Percentiles rank a stretch among this genome's conserved stretches.
These are phyloP conservation scores for Penicillium sp. DNA, from an alignment of 2,329 filamentous ascomycete species.

Conservation along the genomic window DNA sequence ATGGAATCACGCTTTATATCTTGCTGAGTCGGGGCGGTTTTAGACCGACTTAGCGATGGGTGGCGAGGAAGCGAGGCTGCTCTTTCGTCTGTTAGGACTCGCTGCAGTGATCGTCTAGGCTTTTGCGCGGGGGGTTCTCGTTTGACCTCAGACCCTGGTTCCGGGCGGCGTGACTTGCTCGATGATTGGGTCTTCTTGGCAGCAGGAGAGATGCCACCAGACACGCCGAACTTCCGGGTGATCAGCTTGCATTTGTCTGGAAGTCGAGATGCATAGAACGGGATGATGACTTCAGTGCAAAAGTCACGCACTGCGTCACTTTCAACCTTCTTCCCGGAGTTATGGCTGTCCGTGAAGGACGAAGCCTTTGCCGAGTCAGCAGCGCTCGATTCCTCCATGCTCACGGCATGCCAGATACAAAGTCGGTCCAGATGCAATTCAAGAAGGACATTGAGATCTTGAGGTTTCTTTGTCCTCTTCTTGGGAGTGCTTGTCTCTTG, in stretches of 20 bases:
- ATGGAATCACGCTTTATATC: slow-evolving; percentile 49
- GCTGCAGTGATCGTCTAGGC: slow-evolving; percentile 50
- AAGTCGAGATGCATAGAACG: slow-evolving; percentile 56
- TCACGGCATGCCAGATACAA: slow-evolving; percentile 59
- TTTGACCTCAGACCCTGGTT: slow-evolving; percentile 42
- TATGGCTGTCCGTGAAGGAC: slow-evolving; percentile 35
- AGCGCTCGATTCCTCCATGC: slow-evolving; percentile 44
- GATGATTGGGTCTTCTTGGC: slow-evolving; percentile 42
- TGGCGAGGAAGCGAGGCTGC: slow-evolving; percentile 39
- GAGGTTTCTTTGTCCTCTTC: slow-evolving; percentile 47
- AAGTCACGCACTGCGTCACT: slow-evolving; percentile 57
- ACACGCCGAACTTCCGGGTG: slow-evolving; percentile 56
- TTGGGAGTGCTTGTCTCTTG: slow-evolving; percentile 30
- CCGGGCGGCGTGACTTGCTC: slow-evolving; percentile 34
- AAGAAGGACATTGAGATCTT: slow-evolving; percentile 52
- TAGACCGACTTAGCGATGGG: slow-evolving; percentile 51
- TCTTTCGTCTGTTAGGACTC: slow-evolving; percentile 55
- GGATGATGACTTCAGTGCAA: slow-evolving; percentile 57
- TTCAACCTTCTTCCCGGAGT: slow-evolving; percentile 44
- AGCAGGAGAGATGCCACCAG: slow-evolving; percentile 44
- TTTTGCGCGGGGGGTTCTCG: slow-evolving; percentile 36
- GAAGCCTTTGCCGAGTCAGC: slow-evolving; percentile 37
- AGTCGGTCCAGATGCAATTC: slow-evolving; percentile 56
- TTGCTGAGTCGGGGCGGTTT: slow-evolving; percentile 49
- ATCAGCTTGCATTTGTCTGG: slow-evolving; percentile 55